Evolutionary conservation across 2,329 filamentous ascomycete species (phyloP).

Genomic region (Pseudogymnoascus destructans): DNA sequence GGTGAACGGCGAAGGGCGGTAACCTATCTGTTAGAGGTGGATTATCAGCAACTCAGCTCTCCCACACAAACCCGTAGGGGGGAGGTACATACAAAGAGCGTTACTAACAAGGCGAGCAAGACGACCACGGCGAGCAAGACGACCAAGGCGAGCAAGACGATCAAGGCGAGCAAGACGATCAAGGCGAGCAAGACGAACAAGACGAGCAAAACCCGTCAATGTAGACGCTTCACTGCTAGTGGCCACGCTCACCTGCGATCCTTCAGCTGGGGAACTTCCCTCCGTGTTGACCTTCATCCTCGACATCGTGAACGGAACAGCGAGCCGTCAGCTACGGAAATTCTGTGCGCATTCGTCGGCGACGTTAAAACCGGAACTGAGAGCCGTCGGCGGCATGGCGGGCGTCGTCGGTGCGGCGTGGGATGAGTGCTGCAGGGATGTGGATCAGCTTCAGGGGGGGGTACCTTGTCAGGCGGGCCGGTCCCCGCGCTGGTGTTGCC

Average conservation of each 20-base stretch:
- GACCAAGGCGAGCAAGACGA: too few relatives aligned
- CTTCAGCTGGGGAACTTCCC: too few relatives aligned
- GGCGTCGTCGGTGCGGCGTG: neutral
- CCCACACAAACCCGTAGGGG: too few relatives aligned
- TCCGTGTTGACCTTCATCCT: too few relatives aligned
- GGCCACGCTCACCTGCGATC: too few relatives aligned
- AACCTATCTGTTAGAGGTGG: conserved; percentile 33
- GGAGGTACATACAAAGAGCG: neutral
- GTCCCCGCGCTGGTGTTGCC: neutral
- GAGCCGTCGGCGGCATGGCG: neutral
- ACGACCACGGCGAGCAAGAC: too few relatives aligned
- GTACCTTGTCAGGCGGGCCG: neutral
- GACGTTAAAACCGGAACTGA: neutral
- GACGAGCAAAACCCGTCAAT: too few relatives aligned
- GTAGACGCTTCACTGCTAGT: too few relatives aligned
- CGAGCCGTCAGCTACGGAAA: neutral
- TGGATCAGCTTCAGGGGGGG: neutral
- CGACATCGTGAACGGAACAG: too few relatives aligned
- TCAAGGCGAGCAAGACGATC: too few relatives aligned
- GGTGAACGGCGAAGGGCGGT: conserved; percentile 58
- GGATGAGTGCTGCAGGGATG: neutral
- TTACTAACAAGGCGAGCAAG: neutral
- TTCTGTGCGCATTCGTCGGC: neutral
- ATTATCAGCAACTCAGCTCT: neutral
- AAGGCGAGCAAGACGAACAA: too few relatives aligned